phyloP scores from a whole-genome alignment of 768 basidiomycete species.

The Hysterangium stoloniferum region DNA sequence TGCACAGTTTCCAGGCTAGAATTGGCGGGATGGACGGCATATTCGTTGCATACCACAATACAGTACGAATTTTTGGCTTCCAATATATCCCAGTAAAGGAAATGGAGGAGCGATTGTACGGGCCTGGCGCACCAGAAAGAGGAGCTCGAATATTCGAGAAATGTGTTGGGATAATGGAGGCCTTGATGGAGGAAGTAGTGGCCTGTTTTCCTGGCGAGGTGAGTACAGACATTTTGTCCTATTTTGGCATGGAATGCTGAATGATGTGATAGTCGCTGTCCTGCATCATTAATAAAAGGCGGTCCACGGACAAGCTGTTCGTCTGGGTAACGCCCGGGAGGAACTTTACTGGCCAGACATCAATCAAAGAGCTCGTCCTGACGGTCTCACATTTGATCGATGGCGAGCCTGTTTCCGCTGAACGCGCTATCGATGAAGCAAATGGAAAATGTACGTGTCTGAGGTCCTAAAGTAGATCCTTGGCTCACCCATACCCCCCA shows the following conservation, averaged over 20 bases:
- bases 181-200: conserved; percentile 48
- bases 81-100: conserved; percentile 84
- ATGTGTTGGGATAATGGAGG: conserved; percentile 65
- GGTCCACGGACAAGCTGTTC: conserved; percentile 36
- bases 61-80: conserved; percentile 82
- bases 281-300: conserved; percentile 54
- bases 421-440: conserved; percentile 27
- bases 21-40: conserved; percentile 98
- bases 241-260: background rate
- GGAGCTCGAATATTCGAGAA: conserved; percentile 73
- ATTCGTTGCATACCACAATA: conserved; percentile 83
- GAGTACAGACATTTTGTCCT: conserved; percentile 16
- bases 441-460: conserved; percentile 24
- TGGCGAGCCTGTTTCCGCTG: conserved; percentile 28
- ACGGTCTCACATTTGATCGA: conserved; percentile 38
- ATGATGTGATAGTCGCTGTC: conserved; percentile 38
- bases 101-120: conserved; percentile 81
- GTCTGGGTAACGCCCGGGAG: conserved; percentile 59
- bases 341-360: conserved; percentile 29
- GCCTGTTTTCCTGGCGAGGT: conserved; percentile 62
- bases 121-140: conserved; percentile 34
- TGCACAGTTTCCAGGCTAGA: conserved; percentile 80
- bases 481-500: background rate
- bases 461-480: conserved; percentile 5
- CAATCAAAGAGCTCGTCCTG: conserved; percentile 56